Evolutionary conservation across 495 filamentous ascomycete species (phyloP).

Genomic region (Parachaetomium inaequale): DNA sequence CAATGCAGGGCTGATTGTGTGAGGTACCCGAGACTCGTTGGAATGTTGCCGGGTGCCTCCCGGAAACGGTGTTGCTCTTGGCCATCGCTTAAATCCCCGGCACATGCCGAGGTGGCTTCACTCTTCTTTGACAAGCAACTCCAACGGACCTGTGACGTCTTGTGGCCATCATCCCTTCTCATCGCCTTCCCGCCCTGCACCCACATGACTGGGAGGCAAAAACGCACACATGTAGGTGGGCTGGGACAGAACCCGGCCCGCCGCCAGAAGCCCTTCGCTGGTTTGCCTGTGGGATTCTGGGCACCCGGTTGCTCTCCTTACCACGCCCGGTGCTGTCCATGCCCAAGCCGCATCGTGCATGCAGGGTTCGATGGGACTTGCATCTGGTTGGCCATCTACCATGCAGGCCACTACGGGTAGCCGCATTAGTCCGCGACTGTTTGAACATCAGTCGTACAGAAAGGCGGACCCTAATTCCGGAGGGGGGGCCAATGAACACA

Average conservation of each 20-base stretch:
- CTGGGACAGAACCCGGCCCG: neutral
- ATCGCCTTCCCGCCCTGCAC: constrained; percentile 4
- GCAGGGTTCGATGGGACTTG: neutral
- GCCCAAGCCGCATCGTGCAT: constrained; percentile 13
- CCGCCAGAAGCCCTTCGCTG: neutral
- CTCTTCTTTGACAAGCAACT: constrained; percentile 7
- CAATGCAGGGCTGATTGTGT: constrained; percentile 12
- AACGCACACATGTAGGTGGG: neutral
- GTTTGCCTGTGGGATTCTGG: neutral
- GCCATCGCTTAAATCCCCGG: constrained; percentile 7
- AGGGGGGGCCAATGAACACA: constrained; percentile 4
- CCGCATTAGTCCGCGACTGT: constrained; percentile 45
- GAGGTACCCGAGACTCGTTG: constrained; percentile 17
- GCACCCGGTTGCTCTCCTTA: neutral
- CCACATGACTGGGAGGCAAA: neutral
- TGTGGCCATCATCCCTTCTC: neutral
- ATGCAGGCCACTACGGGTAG: constrained; percentile 31
- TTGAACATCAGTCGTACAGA: constrained; percentile 42
- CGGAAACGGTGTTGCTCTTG: constrained; percentile 23
- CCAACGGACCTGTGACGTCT: constrained; percentile 1
- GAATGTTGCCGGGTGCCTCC: constrained; percentile 27
- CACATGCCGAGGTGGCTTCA: constrained; percentile 12
- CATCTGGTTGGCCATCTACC: constrained; percentile 14
- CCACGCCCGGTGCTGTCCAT: neutral
- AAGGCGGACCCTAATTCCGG: constrained; percentile 12